Evolutionary conservation across 1,284 basidiomycete genomes (phyloP).

Genomic region (Pseudozyma hubeiensis): DNA sequence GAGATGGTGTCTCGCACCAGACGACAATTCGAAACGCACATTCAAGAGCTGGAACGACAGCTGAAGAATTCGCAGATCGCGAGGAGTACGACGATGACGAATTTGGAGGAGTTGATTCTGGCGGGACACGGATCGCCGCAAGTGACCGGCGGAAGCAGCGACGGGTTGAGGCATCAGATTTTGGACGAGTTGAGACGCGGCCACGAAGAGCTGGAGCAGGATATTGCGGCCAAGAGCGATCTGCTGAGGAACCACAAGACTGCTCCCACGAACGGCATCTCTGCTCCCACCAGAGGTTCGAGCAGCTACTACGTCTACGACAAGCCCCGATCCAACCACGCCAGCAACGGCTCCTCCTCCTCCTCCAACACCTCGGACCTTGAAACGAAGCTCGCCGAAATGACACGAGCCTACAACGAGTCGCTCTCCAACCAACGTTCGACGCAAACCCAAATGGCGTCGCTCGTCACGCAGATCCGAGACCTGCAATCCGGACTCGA

Average conservation of each 20-base stretch:
- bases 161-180: slow-evolving; percentile 76
- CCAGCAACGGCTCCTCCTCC: background rate
- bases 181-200: slow-evolving; percentile 76
- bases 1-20: slow-evolving; percentile 78
- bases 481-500: slow-evolving; percentile 83
- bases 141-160: slow-evolving; percentile 55
- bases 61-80: slow-evolving; percentile 70
- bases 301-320: slow-evolving; percentile 54
- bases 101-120: slow-evolving; percentile 60
- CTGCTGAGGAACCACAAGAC: slow-evolving; percentile 53
- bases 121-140: slow-evolving; percentile 33
- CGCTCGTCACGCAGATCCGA: slow-evolving; percentile 83
- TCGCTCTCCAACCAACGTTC: slow-evolving; percentile 79
- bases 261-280: slow-evolving; percentile 1
- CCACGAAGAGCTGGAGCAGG: slow-evolving; percentile 64
- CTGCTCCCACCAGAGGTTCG: slow-evolving; percentile 14
- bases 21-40: slow-evolving; percentile 77
- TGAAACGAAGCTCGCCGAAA: slow-evolving; percentile 75
- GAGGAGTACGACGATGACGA: slow-evolving; percentile 67
- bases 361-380: slow-evolving; percentile 69
- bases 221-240: slow-evolving; percentile 63
- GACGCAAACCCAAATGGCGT: slow-evolving; percentile 83
- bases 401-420: slow-evolving; percentile 80
- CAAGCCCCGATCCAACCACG: slow-evolving; percentile 14
- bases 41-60: slow-evolving; percentile 76